Percentiles rank a stretch among this genome's conserved stretches.
These are phyloP conservation scores for Phytophthora pisi DNA, from an alignment of 352 stramenopile genomes.

Conservation along the genomic window DNA sequence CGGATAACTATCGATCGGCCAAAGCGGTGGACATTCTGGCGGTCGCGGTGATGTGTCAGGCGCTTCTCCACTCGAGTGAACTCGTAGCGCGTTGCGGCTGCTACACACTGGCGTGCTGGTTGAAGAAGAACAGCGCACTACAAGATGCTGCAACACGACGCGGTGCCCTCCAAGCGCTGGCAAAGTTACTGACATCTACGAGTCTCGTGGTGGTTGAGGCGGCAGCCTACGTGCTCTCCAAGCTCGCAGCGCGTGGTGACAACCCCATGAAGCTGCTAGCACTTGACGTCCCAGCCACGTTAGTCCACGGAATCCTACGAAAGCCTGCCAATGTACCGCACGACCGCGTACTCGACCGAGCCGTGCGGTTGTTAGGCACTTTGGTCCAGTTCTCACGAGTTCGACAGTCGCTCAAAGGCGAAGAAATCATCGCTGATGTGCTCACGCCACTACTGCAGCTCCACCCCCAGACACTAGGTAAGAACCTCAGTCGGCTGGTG, in stretches of 20 bases:
- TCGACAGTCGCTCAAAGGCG: slow-evolving; percentile 61
- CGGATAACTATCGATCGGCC: slow-evolving; percentile 47
- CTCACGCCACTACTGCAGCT: slow-evolving; percentile 69
- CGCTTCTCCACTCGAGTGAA: slow-evolving; percentile 64
- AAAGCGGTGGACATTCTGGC: slow-evolving; percentile 52
- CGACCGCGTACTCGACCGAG: slow-evolving; percentile 60
- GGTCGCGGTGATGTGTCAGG: slow-evolving; percentile 63
- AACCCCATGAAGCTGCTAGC: slow-evolving; percentile 72
- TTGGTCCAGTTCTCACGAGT: slow-evolving; percentile 60
- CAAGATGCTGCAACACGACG: slow-evolving; percentile 56
- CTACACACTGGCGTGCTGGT: slow-evolving; percentile 69
- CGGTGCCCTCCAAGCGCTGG: slow-evolving; percentile 49
- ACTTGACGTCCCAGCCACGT: slow-evolving; percentile 59
- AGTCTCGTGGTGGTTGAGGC: slow-evolving; percentile 66
- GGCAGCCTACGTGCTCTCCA: slow-evolving; percentile 63
- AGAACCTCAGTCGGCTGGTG: slow-evolving; percentile 71
- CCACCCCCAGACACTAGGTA: slow-evolving; percentile 51
- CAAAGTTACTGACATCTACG: slow-evolving; percentile 69
- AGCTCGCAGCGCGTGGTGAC: slow-evolving; percentile 64
- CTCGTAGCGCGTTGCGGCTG: slow-evolving; percentile 74
- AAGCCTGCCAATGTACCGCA: slow-evolving; percentile 47
- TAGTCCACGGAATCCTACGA: slow-evolving; percentile 57
- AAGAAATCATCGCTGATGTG: slow-evolving; percentile 76
- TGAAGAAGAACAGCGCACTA: slow-evolving; percentile 50
- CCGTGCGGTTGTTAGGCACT: slow-evolving; percentile 67